Evolutionary conservation across 352 stramenopile genomes (phyloP).

Genomic region (Globisporangium rhizosaccharum): DNA sequence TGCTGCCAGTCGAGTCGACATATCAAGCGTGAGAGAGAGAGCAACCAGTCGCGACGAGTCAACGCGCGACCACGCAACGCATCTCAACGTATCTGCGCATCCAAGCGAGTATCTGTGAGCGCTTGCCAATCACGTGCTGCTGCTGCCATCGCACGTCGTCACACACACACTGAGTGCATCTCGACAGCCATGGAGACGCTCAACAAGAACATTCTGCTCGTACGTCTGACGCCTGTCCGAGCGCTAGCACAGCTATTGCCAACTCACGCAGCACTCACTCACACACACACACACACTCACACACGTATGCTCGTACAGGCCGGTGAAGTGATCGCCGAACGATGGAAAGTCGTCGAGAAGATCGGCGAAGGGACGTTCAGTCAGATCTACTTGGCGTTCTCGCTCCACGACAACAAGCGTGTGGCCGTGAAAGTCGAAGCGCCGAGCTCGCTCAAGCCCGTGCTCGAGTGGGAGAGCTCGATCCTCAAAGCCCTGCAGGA

Average conservation of each 20-base stretch:
- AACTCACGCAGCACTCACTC: background rate
- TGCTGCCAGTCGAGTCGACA: background rate
- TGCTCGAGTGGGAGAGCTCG: constrained; percentile 86
- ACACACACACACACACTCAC: too few relatives aligned
- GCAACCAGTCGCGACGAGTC: background rate
- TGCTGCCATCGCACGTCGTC: background rate
- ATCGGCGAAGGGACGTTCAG: constrained; percentile 88
- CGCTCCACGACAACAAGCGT: constrained; percentile 61
- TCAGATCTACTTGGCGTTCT: constrained; percentile 86
- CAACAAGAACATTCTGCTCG: constrained; percentile 84
- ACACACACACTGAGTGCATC: background rate
- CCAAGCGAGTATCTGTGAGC: too few relatives aligned
- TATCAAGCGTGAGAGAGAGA: background rate
- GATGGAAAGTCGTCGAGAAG: constrained; percentile 85
- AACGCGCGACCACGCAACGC: background rate
- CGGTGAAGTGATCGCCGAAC: constrained; percentile 75
- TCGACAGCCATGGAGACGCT: constrained; percentile 37
- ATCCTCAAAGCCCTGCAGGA: constrained; percentile 85
- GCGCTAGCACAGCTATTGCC: background rate
- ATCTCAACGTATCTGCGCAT: background rate
- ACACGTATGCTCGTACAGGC: constrained; percentile 24
- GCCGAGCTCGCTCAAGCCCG: constrained; percentile 79
- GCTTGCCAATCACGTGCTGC: background rate
- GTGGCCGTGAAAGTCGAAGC: constrained; percentile 86
- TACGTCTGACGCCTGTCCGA: constrained; percentile 13